Conservation (phyloP, 495 filamentous ascomycete genomes). For the Penicillium silybi region DNA sequence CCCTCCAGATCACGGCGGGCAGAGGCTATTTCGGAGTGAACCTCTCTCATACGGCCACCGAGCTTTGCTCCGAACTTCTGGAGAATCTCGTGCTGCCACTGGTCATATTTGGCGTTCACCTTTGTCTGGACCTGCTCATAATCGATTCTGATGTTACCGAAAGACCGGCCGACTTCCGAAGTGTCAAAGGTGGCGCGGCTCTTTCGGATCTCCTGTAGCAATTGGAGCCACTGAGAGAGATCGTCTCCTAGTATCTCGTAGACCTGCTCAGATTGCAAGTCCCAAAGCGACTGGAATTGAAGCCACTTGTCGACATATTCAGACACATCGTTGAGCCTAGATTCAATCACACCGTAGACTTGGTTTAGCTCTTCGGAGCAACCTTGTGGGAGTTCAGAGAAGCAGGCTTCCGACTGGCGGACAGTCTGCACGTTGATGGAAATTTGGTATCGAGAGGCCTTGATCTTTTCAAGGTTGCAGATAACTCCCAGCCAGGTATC, state of each 20-base stretch:
- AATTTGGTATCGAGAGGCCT: conserved; percentile 93
- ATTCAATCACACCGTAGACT: conserved; percentile 77
- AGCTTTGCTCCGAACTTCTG: conserved; percentile 86
- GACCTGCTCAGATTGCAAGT: conserved; percentile 91
- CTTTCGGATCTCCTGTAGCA: conserved; percentile 92
- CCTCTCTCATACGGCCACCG: conserved; percentile 84
- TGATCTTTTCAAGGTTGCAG: conserved; percentile 87
- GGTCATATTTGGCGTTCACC: conserved; percentile 97
- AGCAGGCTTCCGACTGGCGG: conserved; percentile 62
- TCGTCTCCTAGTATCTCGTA: conserved; percentile 89
- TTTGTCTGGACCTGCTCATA: conserved; percentile 98
- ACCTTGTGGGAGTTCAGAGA: conserved; percentile 77
- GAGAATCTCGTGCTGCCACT: conserved; percentile 97
- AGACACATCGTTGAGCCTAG: conserved; percentile 69
- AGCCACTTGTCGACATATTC: conserved; percentile 94
- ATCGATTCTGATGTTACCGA: conserved; percentile 90
- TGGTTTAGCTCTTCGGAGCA: conserved; percentile 73
- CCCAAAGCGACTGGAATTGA: conserved; percentile 98
- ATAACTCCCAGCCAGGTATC: conserved; percentile 90
- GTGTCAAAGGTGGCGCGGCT: conserved; percentile 93
- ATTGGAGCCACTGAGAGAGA: conserved; percentile 84
- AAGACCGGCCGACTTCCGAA: conserved; percentile 82
- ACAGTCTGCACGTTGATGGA: conserved; percentile 60
- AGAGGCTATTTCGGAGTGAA: conserved; percentile 82
- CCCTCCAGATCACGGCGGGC: conserved; percentile 83